Conservation (phyloP, 2,329 filamentous ascomycete genomes). For the Rhynchosporium graminicola region DNA sequence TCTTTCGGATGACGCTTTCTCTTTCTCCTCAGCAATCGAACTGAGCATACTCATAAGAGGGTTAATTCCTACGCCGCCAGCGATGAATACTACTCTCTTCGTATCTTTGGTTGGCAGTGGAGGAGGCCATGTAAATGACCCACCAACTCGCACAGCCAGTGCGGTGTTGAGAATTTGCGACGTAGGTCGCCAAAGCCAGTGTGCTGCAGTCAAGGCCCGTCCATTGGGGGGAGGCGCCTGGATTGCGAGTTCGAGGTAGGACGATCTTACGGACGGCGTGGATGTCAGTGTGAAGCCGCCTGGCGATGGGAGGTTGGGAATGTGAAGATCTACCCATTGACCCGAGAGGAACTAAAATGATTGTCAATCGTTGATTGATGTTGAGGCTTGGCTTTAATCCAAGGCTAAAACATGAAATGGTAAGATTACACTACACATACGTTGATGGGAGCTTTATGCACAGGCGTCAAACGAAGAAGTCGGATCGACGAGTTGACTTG, state of each 20-base stretch:
- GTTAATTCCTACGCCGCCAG: conserved; percentile 42
- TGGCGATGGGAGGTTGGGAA: conserved; percentile 67
- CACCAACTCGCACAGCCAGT: conserved; percentile 72
- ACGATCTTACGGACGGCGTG: conserved; percentile 50
- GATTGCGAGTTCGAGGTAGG: conserved; percentile 76
- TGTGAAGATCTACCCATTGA: conserved; percentile 85
- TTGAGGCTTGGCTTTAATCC: background rate
- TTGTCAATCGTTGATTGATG: background rate
- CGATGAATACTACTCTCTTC: conserved; percentile 67
- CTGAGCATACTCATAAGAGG: conserved; percentile 40
- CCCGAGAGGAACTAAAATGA: conserved; percentile 68
- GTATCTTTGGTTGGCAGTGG: conserved; percentile 43
- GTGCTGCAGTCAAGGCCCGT: conserved; percentile 51
- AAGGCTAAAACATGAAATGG: background rate
- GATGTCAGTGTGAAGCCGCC: conserved; percentile 91
- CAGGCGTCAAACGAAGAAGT: conserved; percentile 65
- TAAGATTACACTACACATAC: conserved; percentile 34
- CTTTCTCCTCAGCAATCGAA: conserved; percentile 19
- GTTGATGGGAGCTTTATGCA: conserved; percentile 48
- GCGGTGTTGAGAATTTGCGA: conserved; percentile 57
- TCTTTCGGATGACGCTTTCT: background rate
- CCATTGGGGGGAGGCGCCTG: conserved; percentile 71
- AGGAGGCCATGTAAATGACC: conserved; percentile 79
- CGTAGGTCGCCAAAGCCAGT: conserved; percentile 69
- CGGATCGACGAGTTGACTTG: conserved; percentile 68